Percentiles rank a stretch among this genome's conserved stretches.
These are phyloP conservation scores for Leishmania tarentolae DNA, from an alignment of 208 protist genomes.

Conservation along the genomic window DNA sequence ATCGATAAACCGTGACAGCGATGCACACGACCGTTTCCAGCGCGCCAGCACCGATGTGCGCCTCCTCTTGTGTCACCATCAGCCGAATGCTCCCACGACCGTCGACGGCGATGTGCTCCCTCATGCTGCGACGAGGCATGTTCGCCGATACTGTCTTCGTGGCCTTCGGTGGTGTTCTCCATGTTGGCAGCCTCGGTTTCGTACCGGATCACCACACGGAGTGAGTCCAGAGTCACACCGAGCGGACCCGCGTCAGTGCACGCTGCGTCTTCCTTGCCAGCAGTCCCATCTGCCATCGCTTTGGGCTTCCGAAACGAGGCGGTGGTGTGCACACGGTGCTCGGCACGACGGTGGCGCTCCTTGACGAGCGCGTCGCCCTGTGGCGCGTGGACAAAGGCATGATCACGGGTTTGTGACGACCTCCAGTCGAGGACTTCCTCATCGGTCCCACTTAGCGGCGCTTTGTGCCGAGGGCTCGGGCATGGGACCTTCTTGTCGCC, in stretches of 20 bases:
- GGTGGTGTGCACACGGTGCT: not conserved
- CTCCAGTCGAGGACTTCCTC: not conserved
- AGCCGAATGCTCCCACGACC: not conserved
- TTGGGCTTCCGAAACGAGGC: not conserved
- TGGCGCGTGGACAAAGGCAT: not conserved
- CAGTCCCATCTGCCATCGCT: not conserved
- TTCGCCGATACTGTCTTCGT: not conserved
- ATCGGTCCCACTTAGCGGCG: not conserved
- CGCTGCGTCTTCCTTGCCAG: not conserved
- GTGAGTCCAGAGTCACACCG: conserved; percentile 4
- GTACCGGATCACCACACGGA: conserved; percentile 15
- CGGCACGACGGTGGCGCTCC: not conserved
- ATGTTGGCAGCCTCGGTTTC: not conserved
- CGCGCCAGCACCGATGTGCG: not conserved
- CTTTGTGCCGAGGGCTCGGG: not conserved
- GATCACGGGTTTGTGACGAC: not conserved
- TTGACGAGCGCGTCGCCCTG: not conserved
- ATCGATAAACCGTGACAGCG: not conserved
- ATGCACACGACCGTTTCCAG: not conserved
- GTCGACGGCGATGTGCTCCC: not conserved
- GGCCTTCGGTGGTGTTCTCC: not conserved
- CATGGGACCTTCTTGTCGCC: not conserved
- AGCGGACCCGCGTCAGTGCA: not conserved
- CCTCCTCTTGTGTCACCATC: not conserved
- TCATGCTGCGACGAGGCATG: not conserved